A percentile compares a stretch with the other conserved stretches of the same genome.
Conservation (phyloP, 2,329 filamentous ascomycete genomes). For the Sarocladium oryzae region DNA sequence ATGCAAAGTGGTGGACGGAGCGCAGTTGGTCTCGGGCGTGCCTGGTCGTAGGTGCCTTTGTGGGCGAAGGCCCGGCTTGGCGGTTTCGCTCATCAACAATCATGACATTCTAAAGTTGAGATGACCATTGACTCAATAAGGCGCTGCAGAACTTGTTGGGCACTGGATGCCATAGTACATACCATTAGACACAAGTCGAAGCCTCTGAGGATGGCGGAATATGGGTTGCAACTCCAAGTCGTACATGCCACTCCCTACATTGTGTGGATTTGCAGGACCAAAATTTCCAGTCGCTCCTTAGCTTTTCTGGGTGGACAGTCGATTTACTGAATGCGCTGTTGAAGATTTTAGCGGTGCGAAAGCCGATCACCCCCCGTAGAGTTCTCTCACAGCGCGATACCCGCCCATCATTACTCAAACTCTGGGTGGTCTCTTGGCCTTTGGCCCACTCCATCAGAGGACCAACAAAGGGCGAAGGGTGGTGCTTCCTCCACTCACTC, state of each 20-base stretch:
- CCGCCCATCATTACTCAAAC: background rate
- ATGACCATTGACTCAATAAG: background rate
- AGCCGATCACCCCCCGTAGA: background rate
- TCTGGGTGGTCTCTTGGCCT: background rate
- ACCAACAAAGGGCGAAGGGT: no score
- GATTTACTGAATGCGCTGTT: background rate
- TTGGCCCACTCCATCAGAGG: background rate
- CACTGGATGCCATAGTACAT: background rate
- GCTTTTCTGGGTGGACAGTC: background rate
- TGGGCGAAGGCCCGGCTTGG: background rate
- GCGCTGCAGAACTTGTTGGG: background rate
- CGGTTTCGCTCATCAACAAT: background rate
- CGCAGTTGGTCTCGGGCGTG: background rate
- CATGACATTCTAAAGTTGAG: background rate
- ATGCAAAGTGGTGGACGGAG: background rate
- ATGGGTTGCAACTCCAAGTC: no score
- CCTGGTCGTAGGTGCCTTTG: background rate
- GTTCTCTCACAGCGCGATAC: background rate
- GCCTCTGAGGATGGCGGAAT: background rate
- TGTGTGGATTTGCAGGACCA: no score
- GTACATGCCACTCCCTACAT: no score
- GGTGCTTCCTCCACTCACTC: background rate
- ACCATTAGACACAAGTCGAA: background rate
- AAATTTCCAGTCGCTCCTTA: background rate
- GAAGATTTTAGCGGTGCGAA: constrained; percentile 2